Percentiles rank a stretch among this genome's conserved stretches.
Conservation (phyloP, 371 early-diverging fungal species). For the Actinomucor elegans region DNA sequence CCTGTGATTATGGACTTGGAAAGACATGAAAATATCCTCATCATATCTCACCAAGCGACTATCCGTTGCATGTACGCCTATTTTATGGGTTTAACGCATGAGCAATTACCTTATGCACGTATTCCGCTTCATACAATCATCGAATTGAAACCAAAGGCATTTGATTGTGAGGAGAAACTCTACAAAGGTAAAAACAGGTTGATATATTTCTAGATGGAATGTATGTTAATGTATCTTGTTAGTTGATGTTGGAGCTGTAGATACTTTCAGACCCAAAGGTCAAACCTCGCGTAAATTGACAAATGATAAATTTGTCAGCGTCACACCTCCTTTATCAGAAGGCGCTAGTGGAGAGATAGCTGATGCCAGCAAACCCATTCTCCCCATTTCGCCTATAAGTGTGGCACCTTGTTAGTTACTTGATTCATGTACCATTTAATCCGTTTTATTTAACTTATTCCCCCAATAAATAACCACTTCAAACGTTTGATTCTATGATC, state of each 20-base stretch:
- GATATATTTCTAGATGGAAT: background rate
- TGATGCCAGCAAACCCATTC: constrained; percentile 25
- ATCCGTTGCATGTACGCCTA: constrained; percentile 93
- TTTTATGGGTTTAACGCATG: constrained; percentile 87
- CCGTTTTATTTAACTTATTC: too few species aligned
- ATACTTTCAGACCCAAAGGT: constrained; percentile 75
- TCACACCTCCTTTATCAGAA: background rate
- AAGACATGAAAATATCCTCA: constrained; percentile 92
- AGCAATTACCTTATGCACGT: constrained; percentile 92
- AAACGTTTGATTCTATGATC: too few species aligned
- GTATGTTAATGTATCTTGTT: background rate
- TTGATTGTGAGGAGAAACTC: constrained; percentile 87
- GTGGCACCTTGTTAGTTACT: constrained; percentile 1
- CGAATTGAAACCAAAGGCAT: constrained; percentile 92
- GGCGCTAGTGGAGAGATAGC: constrained; percentile 51
- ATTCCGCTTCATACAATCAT: constrained; percentile 97
- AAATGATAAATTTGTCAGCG: constrained; percentile 17
- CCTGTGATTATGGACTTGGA: constrained; percentile 96
- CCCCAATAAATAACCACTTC: too few species aligned
- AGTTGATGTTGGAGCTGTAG: constrained; percentile 84
- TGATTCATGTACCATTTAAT: too few species aligned
- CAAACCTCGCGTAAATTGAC: constrained; percentile 17
- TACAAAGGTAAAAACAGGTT: constrained; percentile 53
- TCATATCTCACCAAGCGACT: constrained; percentile 94
- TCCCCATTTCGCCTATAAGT: constrained; percentile 23